Conservation (phyloP, 768 basidiomycete species). For the Kwoniella europaea region DNA sequence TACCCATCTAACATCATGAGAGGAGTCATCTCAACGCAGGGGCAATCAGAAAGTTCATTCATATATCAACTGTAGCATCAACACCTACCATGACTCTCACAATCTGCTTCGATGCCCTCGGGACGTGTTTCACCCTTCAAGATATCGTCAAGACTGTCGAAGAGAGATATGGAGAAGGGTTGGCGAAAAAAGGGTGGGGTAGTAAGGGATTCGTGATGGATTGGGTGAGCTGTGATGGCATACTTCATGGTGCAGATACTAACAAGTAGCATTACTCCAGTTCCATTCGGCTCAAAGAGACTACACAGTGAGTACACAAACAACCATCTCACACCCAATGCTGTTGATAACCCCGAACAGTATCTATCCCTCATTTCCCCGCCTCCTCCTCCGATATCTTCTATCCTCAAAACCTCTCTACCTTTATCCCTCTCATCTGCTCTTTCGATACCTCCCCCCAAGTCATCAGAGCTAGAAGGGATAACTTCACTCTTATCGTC, state of each 20-base stretch:
- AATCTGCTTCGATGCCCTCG: conserved; percentile 47
- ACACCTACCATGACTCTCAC: conserved; percentile 22
- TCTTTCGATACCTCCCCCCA: conserved; percentile 21
- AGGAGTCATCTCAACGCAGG: background rate
- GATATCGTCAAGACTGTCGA: conserved; percentile 34
- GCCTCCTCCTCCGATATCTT: conserved; percentile 41
- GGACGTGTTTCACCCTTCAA: conserved; percentile 42
- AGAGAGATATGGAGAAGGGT: conserved; percentile 30
- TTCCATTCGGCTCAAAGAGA: conserved; percentile 47
- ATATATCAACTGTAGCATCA: background rate
- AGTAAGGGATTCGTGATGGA: conserved; percentile 33
- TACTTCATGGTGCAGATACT: background rate
- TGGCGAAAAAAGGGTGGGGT: conserved; percentile 25
- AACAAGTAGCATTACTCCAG: conserved; percentile 3
- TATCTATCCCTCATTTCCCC: conserved; percentile 37
- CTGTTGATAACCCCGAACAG: conserved; percentile 1
- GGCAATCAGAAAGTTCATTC: too few species aligned
- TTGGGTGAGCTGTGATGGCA: conserved; percentile 26
- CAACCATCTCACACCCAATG: background rate
- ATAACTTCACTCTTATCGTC: conserved; percentile 24
- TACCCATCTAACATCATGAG: background rate
- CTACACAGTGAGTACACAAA: conserved; percentile 30
- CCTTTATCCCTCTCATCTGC: conserved; percentile 28
- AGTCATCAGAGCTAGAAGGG: conserved; percentile 10
- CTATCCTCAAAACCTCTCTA: conserved; percentile 36